Percentiles rank a stretch among this genome's conserved stretches.
Evolutionary conservation across 2,329 filamentous ascomycete species (phyloP).

Genomic region (Xylariales sp.): DNA sequence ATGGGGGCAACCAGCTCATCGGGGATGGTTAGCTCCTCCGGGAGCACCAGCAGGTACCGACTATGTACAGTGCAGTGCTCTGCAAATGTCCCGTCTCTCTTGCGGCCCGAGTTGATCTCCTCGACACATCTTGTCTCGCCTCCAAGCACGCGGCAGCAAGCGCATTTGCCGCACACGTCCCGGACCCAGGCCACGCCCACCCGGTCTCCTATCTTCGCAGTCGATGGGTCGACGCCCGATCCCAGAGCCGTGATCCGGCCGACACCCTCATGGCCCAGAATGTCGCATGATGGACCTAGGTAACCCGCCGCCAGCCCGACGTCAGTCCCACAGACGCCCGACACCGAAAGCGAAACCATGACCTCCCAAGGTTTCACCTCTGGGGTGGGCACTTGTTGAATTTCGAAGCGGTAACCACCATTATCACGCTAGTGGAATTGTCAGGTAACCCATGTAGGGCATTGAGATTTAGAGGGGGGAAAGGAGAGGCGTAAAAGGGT

Average conservation of each 20-base stretch:
- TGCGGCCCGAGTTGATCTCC: conserved; percentile 26
- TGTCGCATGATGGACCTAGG: conserved; percentile 26
- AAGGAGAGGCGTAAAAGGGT: too few relatives aligned
- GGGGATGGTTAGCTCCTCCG: conserved; percentile 18
- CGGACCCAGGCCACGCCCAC: conserved; percentile 35
- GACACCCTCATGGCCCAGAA: conserved; percentile 41
- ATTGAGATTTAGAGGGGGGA: too few relatives aligned
- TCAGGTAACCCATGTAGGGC: too few relatives aligned
- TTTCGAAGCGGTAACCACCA: conserved; percentile 10
- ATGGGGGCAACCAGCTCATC: conserved; percentile 35
- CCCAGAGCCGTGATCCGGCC: conserved; percentile 34
- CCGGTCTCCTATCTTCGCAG: conserved; percentile 24
- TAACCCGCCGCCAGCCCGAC: conserved; percentile 30
- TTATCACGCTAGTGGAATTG: too few relatives aligned
- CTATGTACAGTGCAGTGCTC: conserved; percentile 31
- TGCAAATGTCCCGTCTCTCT: conserved; percentile 33
- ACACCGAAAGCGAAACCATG: conserved; percentile 29
- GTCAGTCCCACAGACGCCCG: conserved; percentile 35
- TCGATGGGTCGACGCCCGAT: conserved; percentile 21
- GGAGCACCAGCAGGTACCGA: conserved; percentile 26
- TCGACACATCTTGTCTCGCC: conserved; percentile 31
- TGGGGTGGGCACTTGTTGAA: conserved; percentile 19
- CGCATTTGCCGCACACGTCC: conserved; percentile 29
- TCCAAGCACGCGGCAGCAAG: conserved; percentile 23
- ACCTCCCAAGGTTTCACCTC: conserved; percentile 22